Conservation (phyloP, 169 alveolate genomes). For the Eimeria sp. region DNA sequence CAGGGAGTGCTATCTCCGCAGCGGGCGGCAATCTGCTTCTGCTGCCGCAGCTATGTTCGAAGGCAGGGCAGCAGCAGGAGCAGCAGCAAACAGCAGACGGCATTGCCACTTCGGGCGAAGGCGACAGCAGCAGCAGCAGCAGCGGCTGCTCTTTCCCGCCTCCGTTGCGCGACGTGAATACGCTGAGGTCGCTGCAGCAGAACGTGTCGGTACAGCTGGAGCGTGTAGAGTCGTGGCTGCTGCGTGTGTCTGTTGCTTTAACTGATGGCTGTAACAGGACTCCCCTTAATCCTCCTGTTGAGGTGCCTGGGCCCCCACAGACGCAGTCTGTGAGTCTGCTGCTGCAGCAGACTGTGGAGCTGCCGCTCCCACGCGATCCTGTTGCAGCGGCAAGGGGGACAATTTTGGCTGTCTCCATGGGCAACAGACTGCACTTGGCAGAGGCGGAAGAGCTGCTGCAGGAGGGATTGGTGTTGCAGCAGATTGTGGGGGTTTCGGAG, state of each 20-base stretch:
- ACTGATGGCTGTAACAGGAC: conserved; percentile 65
- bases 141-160: conserved; percentile 55
- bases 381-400: conserved; percentile 71
- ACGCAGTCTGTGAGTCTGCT: neutral
- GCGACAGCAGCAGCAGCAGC: conserved; percentile 60
- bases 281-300: conserved; percentile 34
- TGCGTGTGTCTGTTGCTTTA: conserved; percentile 65
- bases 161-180: conserved; percentile 45
- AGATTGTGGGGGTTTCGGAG: conserved; percentile 69
- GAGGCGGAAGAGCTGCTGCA: conserved; percentile 82
- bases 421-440: conserved; percentile 72
- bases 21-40: conserved; percentile 61
- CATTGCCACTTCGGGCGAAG: conserved; percentile 2
- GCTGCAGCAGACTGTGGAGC: conserved; percentile 43
- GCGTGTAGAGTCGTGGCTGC: conserved; percentile 76
- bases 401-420: conserved; percentile 65
- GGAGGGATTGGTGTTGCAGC: conserved; percentile 83
- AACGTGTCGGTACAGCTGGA: conserved; percentile 77
- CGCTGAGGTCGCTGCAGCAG: conserved; percentile 74
- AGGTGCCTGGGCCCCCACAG: conserved; percentile 45
- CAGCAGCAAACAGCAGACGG: conserved; percentile 35
- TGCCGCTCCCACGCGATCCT: conserved; percentile 40
- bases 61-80: conserved; percentile 57
- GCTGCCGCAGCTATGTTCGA: conserved; percentile 66
- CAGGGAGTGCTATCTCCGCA: conserved; percentile 47